Base-by-base conservation (phyloP, 2,329 filamentous ascomycete species). In the Ceratocystis ficicola region DNA sequence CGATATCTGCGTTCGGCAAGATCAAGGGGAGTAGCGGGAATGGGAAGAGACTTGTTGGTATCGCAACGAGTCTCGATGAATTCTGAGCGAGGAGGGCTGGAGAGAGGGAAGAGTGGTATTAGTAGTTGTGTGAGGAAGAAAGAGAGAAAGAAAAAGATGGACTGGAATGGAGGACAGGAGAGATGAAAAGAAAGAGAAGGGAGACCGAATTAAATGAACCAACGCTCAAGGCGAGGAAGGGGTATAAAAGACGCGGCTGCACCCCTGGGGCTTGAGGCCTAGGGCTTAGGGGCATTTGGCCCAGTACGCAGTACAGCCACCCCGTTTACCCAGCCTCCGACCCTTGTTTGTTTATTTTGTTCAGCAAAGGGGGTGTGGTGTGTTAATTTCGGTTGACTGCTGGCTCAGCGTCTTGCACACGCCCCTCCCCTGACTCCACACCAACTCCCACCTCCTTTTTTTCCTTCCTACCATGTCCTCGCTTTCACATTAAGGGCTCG, bases 31-130 rank as follows among this genome's bases (percentile, higher is more conserved):
- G 73, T 73, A 71, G 79, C 74, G 73, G 77, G 76, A 69, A 77
- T 74, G 73, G 77, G 76, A 71, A 76, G 75, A 70, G 79, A 80
- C 70, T 72, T 73, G 75, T 88, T 81, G 73, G 86, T 79, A 77
- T 89, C 83, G 76, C 89, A 77, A 75, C 84, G 83, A 75, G 83
- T 81, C 75, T 87, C 83, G 73, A 81, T 78, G 79, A 84, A 85
- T 72, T 78, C 72, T 70, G 73, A 72, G 70, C 71, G 71, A 72
- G 72, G 76, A 73, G 66, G 69, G 63, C 44, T 69, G 66, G 62
- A 71, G 66, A 70, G 68, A 69, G 65, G 15, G n/a, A 44, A 61
- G 36, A 41, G 36, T 15, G 10, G 52, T 36, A 65, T 15, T 65
- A 48, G 62, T 66, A 63, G 65, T 66, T 75, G 86, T 86, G 83